These are phyloP conservation scores for Eragrostis tef DNA, from an alignment of 202 grass and related monocot genomes.

Conservation along the genomic window DNA sequence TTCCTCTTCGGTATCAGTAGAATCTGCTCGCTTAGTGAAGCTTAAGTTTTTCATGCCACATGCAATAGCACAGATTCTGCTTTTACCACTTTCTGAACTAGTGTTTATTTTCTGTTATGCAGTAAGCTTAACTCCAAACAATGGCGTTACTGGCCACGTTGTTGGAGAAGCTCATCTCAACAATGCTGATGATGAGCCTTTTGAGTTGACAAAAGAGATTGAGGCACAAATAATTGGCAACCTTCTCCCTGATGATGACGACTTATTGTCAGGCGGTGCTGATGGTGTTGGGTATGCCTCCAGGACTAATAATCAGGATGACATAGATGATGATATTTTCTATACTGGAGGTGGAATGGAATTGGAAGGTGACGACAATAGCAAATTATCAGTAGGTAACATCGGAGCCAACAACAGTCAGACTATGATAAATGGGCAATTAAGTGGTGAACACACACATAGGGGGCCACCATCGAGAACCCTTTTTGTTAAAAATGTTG, in stretches of 20 bases:
- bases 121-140: slow-evolving; percentile 70
- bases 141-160: slow-evolving; percentile 43
- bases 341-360: slow-evolving; percentile 85
- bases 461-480: slow-evolving; percentile 70
- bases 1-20: slow-evolving; percentile 20
- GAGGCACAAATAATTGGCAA: slow-evolving; percentile 79
- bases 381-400: slow-evolving; percentile 46
- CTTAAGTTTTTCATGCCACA: slow-evolving; percentile 36
- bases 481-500: slow-evolving; percentile 85
- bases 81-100: slow-evolving; percentile 36
- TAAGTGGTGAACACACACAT: slow-evolving; percentile 57
- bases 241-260: slow-evolving; percentile 80
- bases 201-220: slow-evolving; percentile 80
- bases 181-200: slow-evolving; percentile 66
- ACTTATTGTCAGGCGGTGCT: slow-evolving; percentile 76
- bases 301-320: slow-evolving; percentile 61
- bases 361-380: slow-evolving; percentile 70
- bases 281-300: slow-evolving; percentile 57
- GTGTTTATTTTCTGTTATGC: slow-evolving; percentile 43
- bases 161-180: slow-evolving; percentile 32
- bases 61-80: neutral
- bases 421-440: slow-evolving; percentile 50
- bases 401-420: slow-evolving; percentile 42
- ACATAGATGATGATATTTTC: slow-evolving; percentile 95
- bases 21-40: neutral